phyloP scores from a whole-genome alignment of 2,329 filamentous ascomycete genomes.

The Lizonia empirigonia region DNA sequence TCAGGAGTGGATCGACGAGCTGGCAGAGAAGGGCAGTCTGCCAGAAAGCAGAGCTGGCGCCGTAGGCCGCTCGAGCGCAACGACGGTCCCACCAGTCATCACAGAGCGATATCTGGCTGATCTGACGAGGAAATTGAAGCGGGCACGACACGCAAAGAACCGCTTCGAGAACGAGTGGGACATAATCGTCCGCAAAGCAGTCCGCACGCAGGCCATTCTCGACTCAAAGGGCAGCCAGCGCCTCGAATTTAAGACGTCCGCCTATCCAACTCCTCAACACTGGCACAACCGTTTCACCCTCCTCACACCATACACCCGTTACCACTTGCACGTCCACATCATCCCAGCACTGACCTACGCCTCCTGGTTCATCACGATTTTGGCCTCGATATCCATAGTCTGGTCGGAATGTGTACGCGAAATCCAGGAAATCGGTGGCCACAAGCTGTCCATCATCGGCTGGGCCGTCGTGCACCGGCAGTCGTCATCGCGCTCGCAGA shows the following conservation, averaged over 20 bases:
- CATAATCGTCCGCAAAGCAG: conserved; percentile 73
- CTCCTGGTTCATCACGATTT: conserved; percentile 69
- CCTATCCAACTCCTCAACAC: conserved; percentile 47
- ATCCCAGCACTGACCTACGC: conserved; percentile 70
- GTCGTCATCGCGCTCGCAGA: conserved; percentile 70
- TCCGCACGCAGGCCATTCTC: conserved; percentile 77
- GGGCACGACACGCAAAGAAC: conserved; percentile 80
- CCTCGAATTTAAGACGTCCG: conserved; percentile 72
- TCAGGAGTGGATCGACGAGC: conserved; percentile 94
- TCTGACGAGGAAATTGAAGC: conserved; percentile 78
- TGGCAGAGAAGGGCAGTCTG: conserved; percentile 76
- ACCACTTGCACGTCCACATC: conserved; percentile 74
- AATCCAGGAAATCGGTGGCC: conserved; percentile 60
- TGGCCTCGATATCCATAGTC: conserved; percentile 81
- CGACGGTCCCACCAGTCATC: conserved; percentile 75
- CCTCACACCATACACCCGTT: conserved; percentile 81
- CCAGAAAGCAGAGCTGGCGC: conserved; percentile 60
- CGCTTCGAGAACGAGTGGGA: conserved; percentile 89
- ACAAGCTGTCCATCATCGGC: conserved; percentile 73
- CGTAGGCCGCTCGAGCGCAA: conserved; percentile 39
- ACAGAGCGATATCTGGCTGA: conserved; percentile 94
- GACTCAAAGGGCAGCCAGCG: conserved; percentile 81
- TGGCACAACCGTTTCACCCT: conserved; percentile 56
- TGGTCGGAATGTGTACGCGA: conserved; percentile 94
- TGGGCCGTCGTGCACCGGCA: conserved; percentile 77